phyloP scores from a whole-genome alignment of 768 basidiomycete genomes.

The Calocera viscosa region DNA sequence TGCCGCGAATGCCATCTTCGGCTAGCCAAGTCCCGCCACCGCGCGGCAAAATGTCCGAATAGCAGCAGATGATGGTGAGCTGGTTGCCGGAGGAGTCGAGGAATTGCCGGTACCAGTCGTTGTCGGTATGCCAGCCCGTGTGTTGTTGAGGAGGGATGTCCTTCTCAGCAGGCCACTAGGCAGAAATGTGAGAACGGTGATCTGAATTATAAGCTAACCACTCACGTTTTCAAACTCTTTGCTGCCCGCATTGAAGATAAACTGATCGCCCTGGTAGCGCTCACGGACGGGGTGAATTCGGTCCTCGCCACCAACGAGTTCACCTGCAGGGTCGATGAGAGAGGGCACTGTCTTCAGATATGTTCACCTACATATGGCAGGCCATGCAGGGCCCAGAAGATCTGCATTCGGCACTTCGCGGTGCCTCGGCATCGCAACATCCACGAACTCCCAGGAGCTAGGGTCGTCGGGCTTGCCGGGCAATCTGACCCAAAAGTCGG shows the following conservation, averaged over 20 bases:
- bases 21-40: constrained; percentile 9
- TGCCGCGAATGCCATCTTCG: constrained; percentile 9
- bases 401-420: neutral
- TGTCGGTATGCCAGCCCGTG: constrained; percentile 1
- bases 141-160: neutral
- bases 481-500: neutral
- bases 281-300: neutral
- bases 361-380: neutral
- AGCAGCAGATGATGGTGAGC: constrained; percentile 8
- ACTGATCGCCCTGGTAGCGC: constrained; percentile 11
- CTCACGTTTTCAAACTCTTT: neutral
- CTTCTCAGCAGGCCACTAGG: neutral
- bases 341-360: too few species aligned
- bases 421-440: constrained; percentile 1
- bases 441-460: neutral
- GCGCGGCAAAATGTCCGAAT: neutral
- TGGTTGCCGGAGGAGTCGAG: constrained; percentile 5
- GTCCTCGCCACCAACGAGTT: constrained; percentile 9
- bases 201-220: neutral
- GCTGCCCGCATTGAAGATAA: constrained; percentile 6
- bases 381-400: neutral
- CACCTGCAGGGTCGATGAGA: neutral
- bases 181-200: neutral
- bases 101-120: constrained; percentile 10
- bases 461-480: neutral